These are phyloP conservation scores for Aspergillus costaricaensis DNA, from an alignment of 2,329 filamentous ascomycete genomes.

Conservation along the genomic window DNA sequence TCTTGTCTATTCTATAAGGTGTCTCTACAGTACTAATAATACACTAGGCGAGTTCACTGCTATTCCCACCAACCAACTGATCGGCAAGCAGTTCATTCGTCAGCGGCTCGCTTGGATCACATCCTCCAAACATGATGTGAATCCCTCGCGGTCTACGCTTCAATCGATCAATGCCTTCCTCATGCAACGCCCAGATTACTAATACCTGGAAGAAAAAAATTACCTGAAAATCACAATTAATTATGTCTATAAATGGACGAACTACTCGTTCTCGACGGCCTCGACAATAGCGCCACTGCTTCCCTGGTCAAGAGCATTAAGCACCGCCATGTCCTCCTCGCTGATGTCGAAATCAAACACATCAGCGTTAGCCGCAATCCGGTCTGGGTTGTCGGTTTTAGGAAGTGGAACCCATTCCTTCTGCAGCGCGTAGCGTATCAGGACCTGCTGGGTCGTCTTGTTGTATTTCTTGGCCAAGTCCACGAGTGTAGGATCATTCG, in stretches of 20 bases:
- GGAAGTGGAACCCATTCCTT: conserved; percentile 73
- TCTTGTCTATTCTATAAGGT: conserved; percentile 14
- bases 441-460: conserved; percentile 73
- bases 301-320: conserved; percentile 56
- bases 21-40: conserved; percentile 5
- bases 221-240: neutral
- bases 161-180: conserved; percentile 91
- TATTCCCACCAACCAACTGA: conserved; percentile 29
- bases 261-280: conserved; percentile 47
- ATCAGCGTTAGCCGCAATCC: conserved; percentile 67
- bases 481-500: conserved; percentile 66
- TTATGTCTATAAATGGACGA: conserved; percentile 11
- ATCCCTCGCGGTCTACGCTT: conserved; percentile 80
- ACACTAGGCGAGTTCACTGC: conserved; percentile 35
- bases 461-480: conserved; percentile 69
- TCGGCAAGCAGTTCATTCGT: conserved; percentile 77
- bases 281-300: conserved; percentile 51
- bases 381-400: conserved; percentile 69
- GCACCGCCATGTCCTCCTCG: conserved; percentile 57
- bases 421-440: conserved; percentile 80
- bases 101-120: conserved; percentile 80
- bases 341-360: conserved; percentile 63
- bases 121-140: conserved; percentile 73
- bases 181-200: conserved; percentile 57
- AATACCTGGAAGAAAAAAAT: conserved; percentile 6